These are phyloP conservation scores for Phycomyces nitens DNA, from an alignment of 192 early-diverging fungal genomes.

Conservation along the genomic window DNA sequence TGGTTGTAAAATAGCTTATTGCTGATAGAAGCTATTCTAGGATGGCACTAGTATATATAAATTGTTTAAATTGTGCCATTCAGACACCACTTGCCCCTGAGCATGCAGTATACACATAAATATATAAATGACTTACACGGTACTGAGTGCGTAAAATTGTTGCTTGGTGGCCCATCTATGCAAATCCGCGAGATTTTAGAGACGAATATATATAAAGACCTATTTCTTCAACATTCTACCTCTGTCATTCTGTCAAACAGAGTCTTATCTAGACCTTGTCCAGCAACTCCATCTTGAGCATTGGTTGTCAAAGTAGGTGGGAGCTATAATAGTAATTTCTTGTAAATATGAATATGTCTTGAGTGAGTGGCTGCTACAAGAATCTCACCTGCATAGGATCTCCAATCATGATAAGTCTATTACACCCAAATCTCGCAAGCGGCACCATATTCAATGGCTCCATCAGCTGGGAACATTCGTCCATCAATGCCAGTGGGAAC, in stretches of 20 bases:
- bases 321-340: too few relatives aligned
- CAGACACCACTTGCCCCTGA: background rate
- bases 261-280: conserved; percentile 72
- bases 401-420: conserved; percentile 74
- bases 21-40: conserved; percentile 54
- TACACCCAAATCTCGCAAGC: conserved; percentile 54
- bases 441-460: conserved; percentile 89
- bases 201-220: background rate
- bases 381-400: conserved; percentile 69
- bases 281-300: conserved; percentile 32
- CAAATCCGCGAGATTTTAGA: background rate
- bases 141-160: conserved; percentile 72
- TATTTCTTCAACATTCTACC: conserved; percentile 31
- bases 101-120: background rate
- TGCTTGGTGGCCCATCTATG: conserved; percentile 43
- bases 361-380: too few relatives aligned
- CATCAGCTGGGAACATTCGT: conserved; percentile 84
- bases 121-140: conserved; percentile 40
- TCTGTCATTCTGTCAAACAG: conserved; percentile 74
- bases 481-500: conserved; percentile 75
- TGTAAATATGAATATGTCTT: too few relatives aligned
- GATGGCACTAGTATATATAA: conserved; percentile 52
- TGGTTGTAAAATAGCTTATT: conserved; percentile 63
- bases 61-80: background rate
- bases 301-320: conserved; percentile 72